phyloP scores from a whole-genome alignment of 2,329 filamentous ascomycete species.

The Aspergillus puulaauensis region DNA sequence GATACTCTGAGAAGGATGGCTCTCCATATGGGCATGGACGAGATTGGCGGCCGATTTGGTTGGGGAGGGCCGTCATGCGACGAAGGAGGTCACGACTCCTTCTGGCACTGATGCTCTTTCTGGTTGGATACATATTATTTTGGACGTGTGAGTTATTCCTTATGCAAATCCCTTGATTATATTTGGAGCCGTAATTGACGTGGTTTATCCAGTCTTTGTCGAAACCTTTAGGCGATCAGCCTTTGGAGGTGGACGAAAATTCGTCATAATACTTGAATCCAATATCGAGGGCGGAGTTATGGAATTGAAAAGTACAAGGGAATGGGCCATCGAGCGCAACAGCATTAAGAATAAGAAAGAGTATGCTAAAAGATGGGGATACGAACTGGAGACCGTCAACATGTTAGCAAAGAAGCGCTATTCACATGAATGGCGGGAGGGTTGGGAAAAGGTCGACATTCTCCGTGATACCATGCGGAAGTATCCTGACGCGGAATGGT shows the following conservation, averaged over 20 bases:
- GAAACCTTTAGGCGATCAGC: slow-evolving; percentile 68
- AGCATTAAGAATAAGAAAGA: slow-evolving; percentile 93
- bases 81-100: slow-evolving; percentile 65
- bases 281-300: slow-evolving; percentile 97
- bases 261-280: slow-evolving; percentile 87
- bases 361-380: slow-evolving; percentile 85
- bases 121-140: slow-evolving; percentile 67
- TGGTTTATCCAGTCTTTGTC: slow-evolving; percentile 49
- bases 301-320: slow-evolving; percentile 96
- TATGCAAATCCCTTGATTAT: not conserved
- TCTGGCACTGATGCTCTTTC: slow-evolving; percentile 58
- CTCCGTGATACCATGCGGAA: slow-evolving; percentile 85
- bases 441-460: slow-evolving; percentile 98
- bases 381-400: slow-evolving; percentile 93
- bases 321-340: slow-evolving; percentile 98
- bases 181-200: not conserved
- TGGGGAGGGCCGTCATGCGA: slow-evolving; percentile 56
- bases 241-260: slow-evolving; percentile 83
- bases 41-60: slow-evolving; percentile 30
- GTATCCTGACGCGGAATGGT: slow-evolving; percentile 97
- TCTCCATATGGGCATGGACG: slow-evolving; percentile 61
- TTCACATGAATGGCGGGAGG: slow-evolving; percentile 97
- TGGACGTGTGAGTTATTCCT: slow-evolving; percentile 63
- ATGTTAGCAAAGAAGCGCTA: slow-evolving; percentile 99
- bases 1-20: slow-evolving; percentile 70